Evolutionary conservation across 1,284 basidiomycete genomes (phyloP).

Genomic region (Hymenochaete sp.): DNA sequence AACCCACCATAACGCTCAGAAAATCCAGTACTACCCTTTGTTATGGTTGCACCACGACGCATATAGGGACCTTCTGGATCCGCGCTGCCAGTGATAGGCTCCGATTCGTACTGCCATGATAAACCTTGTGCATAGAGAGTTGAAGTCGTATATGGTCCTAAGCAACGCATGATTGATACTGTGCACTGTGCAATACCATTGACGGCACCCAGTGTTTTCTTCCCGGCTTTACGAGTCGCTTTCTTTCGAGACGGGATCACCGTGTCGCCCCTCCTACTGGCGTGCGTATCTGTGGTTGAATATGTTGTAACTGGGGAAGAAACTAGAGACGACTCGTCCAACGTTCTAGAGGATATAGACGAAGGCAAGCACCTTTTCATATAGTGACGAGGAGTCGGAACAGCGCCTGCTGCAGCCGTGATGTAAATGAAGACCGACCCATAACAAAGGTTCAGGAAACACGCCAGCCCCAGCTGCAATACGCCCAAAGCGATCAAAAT

Average conservation of each 20-base stretch:
- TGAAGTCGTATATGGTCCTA: conserved; percentile 39
- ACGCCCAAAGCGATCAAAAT: not conserved
- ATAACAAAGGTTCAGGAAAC: conserved; percentile 14
- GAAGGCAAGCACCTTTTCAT: too few relatives aligned
- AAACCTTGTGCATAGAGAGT: conserved; percentile 27
- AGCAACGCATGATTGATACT: conserved; percentile 43
- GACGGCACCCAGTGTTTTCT: conserved; percentile 25
- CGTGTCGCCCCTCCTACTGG: too few relatives aligned
- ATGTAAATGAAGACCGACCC: conserved; percentile 29
- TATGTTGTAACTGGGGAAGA: conserved; percentile 8
- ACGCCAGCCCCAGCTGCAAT: conserved; percentile 13
- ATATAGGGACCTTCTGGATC: too few relatives aligned
- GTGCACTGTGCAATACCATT: conserved; percentile 43
- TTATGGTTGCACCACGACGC: too few relatives aligned
- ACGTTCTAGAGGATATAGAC: too few relatives aligned
- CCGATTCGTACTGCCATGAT: conserved; percentile 4
- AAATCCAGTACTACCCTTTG: too few relatives aligned
- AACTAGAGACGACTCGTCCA: too few relatives aligned
- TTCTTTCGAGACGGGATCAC: conserved; percentile 19
- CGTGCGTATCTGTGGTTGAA: too few relatives aligned
- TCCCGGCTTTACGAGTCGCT: conserved; percentile 22
- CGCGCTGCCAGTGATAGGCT: not conserved
- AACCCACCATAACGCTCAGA: conserved; percentile 3
- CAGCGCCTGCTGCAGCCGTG: conserved; percentile 24
- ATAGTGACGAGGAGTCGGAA: not conserved